Evolutionary conservation across 352 stramenopile species (phyloP).

Genomic region (Globisporangium carolinianum): DNA sequence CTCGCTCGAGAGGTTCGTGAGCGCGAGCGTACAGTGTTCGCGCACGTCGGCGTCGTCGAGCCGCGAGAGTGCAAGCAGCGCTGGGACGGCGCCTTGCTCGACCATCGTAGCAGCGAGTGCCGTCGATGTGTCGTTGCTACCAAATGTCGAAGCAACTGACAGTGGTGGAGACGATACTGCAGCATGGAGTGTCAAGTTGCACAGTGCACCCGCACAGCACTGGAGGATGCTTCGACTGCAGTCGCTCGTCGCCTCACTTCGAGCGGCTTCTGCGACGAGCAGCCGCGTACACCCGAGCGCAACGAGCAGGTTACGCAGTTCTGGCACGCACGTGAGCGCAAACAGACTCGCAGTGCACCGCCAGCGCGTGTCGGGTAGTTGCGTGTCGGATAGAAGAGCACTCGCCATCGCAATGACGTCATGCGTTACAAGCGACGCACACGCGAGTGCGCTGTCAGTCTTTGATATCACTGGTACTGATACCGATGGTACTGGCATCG

Average conservation of each 20-base stretch:
- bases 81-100: constrained; percentile 47
- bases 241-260: constrained; percentile 12
- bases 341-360: constrained; percentile 51
- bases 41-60: constrained; percentile 54
- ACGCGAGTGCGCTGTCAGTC: not conserved
- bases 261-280: constrained; percentile 35
- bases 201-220: constrained; percentile 53
- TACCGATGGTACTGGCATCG: too few relatives aligned
- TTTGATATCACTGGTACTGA: not conserved
- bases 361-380: constrained; percentile 51
- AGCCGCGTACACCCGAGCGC: constrained; percentile 37
- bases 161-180: not conserved
- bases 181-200: constrained; percentile 40
- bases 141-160: too few relatives aligned
- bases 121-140: not conserved
- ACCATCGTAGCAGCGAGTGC: constrained; percentile 53
- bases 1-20: constrained; percentile 65
- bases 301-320: constrained; percentile 40
- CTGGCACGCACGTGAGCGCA: constrained; percentile 35
- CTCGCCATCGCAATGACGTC: constrained; percentile 19
- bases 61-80: constrained; percentile 55
- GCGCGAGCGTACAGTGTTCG: constrained; percentile 58
- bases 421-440: constrained; percentile 20
- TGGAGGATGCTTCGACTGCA: constrained; percentile 27
- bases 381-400: constrained; percentile 23